Percentiles rank a stretch among this genome's conserved stretches.
phyloP scores from a whole-genome alignment of 305 asterid genomes.

The Fraxinus platypoda region DNA sequence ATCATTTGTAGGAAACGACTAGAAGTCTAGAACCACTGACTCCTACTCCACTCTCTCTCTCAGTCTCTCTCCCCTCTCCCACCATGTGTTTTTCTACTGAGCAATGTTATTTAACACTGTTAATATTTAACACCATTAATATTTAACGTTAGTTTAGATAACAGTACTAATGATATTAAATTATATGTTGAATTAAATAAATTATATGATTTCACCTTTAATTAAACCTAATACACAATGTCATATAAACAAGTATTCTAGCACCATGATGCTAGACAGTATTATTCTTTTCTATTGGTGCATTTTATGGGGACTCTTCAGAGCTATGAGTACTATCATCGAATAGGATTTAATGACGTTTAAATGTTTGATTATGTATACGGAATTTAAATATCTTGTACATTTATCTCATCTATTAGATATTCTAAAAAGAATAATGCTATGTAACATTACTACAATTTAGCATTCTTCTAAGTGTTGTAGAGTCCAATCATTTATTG shows the following conservation, averaged over 20 bases:
- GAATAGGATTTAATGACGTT: neutral
- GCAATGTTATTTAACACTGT: slow-evolving; percentile 21
- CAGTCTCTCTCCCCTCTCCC: neutral
- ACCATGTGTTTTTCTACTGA: too few relatives aligned
- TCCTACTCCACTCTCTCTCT: slow-evolving; percentile 61
- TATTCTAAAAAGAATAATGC: neutral
- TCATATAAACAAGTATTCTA: too few relatives aligned
- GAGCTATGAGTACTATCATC: slow-evolving; percentile 28
- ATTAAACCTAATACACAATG: too few relatives aligned
- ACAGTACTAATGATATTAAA: too few relatives aligned
- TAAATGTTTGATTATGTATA: neutral
- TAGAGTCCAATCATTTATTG: neutral
- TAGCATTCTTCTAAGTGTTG: neutral
- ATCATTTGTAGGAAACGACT: slow-evolving; percentile 46
- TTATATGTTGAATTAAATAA: too few relatives aligned
- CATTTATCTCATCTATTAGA: neutral
- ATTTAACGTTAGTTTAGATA: too few relatives aligned
- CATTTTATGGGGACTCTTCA: slow-evolving; percentile 26
- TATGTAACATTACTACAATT: neutral
- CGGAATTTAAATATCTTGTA: neutral
- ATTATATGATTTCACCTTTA: too few relatives aligned
- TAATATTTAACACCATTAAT: too few relatives aligned
- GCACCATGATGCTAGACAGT: too few relatives aligned
- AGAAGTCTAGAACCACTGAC: slow-evolving; percentile 68
- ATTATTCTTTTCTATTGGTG: slow-evolving; percentile 46